These are phyloP conservation scores for Darksidea phi DNA, from an alignment of 495 filamentous ascomycete species.

Conservation along the genomic window DNA sequence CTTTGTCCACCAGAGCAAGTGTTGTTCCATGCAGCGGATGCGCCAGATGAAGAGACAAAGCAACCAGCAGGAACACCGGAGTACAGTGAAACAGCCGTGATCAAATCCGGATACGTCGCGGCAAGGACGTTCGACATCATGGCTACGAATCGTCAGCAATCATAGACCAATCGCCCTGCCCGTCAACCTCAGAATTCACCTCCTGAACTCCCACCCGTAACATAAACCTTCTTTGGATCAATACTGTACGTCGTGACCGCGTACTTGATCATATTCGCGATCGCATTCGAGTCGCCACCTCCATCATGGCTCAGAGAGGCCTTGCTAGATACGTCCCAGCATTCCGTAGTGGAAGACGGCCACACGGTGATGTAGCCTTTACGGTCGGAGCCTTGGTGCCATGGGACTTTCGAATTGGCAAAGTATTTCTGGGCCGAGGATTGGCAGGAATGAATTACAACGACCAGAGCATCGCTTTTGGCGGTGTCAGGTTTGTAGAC, in stretches of 20 bases:
- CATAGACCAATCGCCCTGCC: not conserved
- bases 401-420: conserved; percentile 35
- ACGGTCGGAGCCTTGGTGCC: conserved; percentile 48
- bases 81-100: conserved; percentile 58
- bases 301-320: conserved; percentile 53
- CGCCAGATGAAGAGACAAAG: conserved; percentile 47
- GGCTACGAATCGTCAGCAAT: conserved; percentile 10
- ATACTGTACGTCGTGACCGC: conserved; percentile 50
- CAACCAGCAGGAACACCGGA: conserved; percentile 63
- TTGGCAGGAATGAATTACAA: conserved; percentile 40
- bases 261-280: conserved; percentile 60
- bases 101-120: conserved; percentile 60
- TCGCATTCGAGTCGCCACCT: conserved; percentile 54
- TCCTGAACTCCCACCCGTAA: conserved; percentile 56
- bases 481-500: conserved; percentile 39
- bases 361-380: conserved; percentile 59
- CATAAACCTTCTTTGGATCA: conserved; percentile 51
- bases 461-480: conserved; percentile 35
- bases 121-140: conserved; percentile 53
- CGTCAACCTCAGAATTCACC: conserved; percentile 26
- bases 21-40: conserved; percentile 53
- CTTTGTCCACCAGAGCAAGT: conserved; percentile 54
- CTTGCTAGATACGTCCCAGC: conserved; percentile 56
- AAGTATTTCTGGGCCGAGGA: conserved; percentile 41
- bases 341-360: conserved; percentile 50